phyloP scores from a whole-genome alignment of 208 protist species.

The Wallacemonas sp. region DNA sequence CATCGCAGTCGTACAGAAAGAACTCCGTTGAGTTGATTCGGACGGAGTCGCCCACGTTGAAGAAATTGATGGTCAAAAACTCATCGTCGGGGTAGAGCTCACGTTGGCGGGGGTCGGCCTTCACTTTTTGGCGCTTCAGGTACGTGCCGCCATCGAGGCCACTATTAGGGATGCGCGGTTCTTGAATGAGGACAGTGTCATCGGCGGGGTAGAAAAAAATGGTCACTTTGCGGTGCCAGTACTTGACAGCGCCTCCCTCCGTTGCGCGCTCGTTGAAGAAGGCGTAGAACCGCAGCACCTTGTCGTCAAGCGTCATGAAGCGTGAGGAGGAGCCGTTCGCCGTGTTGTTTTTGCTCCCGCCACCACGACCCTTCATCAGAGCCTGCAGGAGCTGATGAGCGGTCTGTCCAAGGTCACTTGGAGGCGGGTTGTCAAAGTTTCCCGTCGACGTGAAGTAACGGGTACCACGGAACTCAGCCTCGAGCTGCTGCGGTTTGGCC shows the following conservation, averaged over 20 bases:
- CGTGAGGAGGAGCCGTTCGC: constrained; percentile 15
- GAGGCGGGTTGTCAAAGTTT: constrained; percentile 43
- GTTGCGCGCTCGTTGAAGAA: constrained; percentile 94
- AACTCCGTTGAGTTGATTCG: constrained; percentile 92
- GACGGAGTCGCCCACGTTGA: constrained; percentile 91
- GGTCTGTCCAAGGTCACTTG: constrained; percentile 49
- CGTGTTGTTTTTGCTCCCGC: not conserved
- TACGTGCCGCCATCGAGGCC: constrained; percentile 94
- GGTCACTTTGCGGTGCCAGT: constrained; percentile 88
- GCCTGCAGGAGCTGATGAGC: constrained; percentile 79
- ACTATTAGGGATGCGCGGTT: constrained; percentile 92
- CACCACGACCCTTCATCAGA: constrained; percentile 16
- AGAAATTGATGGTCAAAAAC: constrained; percentile 88
- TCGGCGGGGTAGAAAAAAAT: constrained; percentile 95
- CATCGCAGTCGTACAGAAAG: constrained; percentile 93
- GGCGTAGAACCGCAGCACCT: constrained; percentile 95
- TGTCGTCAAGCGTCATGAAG: constrained; percentile 88
- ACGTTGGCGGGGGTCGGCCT: constrained; percentile 68
- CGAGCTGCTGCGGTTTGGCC: constrained; percentile 81
- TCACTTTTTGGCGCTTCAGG: constrained; percentile 89
- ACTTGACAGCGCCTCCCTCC: constrained; percentile 83
- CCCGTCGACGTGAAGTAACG: constrained; percentile 52
- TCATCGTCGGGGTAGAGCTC: constrained; percentile 83
- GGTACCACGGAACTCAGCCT: constrained; percentile 78
- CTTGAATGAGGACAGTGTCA: constrained; percentile 93